A percentile compares a stretch with the other conserved stretches of the same genome.
Evolutionary conservation across 2,329 filamentous ascomycete genomes (phyloP).

Genomic region (Fusarium chuoi): DNA sequence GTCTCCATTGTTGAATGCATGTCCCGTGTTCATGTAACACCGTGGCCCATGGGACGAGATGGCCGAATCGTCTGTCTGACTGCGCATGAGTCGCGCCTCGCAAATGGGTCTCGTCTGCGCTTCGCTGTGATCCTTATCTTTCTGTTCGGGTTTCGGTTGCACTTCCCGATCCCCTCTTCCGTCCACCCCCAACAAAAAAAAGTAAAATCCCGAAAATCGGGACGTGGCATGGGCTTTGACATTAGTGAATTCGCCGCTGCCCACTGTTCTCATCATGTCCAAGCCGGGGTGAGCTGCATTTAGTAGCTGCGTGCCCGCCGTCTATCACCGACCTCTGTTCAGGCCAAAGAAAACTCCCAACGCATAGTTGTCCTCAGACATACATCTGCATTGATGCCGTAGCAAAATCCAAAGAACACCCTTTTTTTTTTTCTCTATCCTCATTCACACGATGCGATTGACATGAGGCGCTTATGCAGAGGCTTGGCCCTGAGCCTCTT

Average conservation of each 20-base stretch:
- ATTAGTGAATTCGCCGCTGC: conserved; percentile 11
- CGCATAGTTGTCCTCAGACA: conserved; percentile 32
- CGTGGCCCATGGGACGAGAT: conserved; percentile 27
- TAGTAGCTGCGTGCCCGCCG: conserved; percentile 27
- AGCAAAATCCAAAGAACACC: conserved; percentile 18
- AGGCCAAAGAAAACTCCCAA: conserved; percentile 40
- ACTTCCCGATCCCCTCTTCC: conserved; percentile 21
- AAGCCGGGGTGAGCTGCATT: conserved; percentile 27
- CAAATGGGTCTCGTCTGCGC: conserved; percentile 35
- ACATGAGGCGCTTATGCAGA: conserved; percentile 43
- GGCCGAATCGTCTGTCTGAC: conserved; percentile 18
- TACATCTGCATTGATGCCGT: conserved; percentile 33
- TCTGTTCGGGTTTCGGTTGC: conserved; percentile 14
- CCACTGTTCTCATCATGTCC: conserved; percentile 38
- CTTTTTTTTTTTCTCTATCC: conserved; percentile 10
- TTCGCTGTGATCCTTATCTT: conserved; percentile 40
- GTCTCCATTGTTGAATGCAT: conserved; percentile 29
- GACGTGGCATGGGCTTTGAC: conserved; percentile 24
- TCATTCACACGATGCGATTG: conserved; percentile 24
- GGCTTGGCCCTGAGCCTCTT: conserved; percentile 44
- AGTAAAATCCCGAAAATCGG: conserved; percentile 22
- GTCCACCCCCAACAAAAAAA: conserved; percentile 40
- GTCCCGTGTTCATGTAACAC: conserved; percentile 35
- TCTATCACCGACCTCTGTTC: conserved; percentile 37
- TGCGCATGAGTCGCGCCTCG: conserved; percentile 32